Conservation (phyloP, 163 green algal species). For the Smithsoniella earleae region DNA sequence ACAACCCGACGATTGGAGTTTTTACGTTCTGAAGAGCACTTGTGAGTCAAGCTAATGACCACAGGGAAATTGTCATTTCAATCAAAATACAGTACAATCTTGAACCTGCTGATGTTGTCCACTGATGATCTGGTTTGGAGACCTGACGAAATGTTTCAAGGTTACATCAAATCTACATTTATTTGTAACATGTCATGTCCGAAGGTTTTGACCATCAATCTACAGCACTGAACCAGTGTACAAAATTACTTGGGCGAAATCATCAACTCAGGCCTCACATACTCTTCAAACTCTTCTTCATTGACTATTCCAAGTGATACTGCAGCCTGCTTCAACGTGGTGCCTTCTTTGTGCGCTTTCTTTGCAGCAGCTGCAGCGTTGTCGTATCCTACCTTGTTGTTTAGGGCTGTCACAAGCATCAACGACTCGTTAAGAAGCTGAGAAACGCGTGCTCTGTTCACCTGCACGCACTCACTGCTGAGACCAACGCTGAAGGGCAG, state of each 20-base stretch:
- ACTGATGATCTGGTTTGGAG: too few relatives aligned
- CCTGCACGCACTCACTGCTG: too few relatives aligned
- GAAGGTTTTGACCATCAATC: too few relatives aligned
- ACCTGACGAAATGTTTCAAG: too few relatives aligned
- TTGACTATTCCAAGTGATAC: slow-evolving; percentile 67
- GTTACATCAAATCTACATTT: background rate
- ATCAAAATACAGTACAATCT: too few relatives aligned
- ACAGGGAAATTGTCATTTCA: too few relatives aligned
- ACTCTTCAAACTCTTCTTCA: slow-evolving; percentile 77
- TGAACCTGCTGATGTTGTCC: too few relatives aligned
- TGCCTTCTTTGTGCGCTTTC: slow-evolving; percentile 90
- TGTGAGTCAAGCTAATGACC: too few relatives aligned
- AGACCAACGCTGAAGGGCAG: too few relatives aligned
- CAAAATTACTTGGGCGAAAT: slow-evolving; percentile 52
- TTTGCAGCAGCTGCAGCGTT: slow-evolving; percentile 84
- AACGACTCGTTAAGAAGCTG: slow-evolving; percentile 76
- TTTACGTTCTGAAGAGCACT: too few relatives aligned
- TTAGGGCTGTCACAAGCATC: slow-evolving; percentile 91
- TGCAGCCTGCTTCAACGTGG: slow-evolving; percentile 81
- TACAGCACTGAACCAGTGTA: too few relatives aligned
- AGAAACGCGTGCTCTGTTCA: slow-evolving; percentile 69
- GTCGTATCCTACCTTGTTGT: slow-evolving; percentile 81
- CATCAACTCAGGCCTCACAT: slow-evolving; percentile 84
- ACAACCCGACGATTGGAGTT: too few relatives aligned
- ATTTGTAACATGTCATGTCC: background rate